phyloP scores from a whole-genome alignment of 2,329 filamentous ascomycete species.

The Aspergillus ustus region DNA sequence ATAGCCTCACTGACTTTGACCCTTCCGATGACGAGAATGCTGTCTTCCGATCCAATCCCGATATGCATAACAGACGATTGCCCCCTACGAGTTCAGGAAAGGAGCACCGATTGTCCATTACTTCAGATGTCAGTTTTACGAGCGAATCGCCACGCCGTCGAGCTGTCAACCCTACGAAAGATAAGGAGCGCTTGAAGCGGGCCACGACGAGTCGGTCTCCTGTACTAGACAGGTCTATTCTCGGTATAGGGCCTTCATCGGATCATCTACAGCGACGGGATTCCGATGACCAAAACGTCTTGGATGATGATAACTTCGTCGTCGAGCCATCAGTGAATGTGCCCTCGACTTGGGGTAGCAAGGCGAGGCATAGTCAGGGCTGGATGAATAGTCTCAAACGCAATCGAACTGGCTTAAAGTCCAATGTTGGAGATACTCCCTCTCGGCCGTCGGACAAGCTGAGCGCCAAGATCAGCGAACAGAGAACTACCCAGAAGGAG shows the following conservation, averaged over 20 bases:
- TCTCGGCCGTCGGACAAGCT: constrained; percentile 30
- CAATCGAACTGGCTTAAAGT: constrained; percentile 24
- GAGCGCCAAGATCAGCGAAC: constrained; percentile 32
- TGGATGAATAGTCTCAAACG: constrained; percentile 41
- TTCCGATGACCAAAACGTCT: constrained; percentile 25
- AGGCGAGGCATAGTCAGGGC: constrained; percentile 36
- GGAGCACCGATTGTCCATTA: constrained; percentile 27
- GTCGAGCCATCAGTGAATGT: constrained; percentile 41
- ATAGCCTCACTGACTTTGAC: constrained; percentile 40
- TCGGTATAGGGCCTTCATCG: constrained; percentile 35
- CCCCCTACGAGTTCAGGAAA: constrained; percentile 31
- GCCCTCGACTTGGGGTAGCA: constrained; percentile 43
- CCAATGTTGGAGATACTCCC: constrained; percentile 23
- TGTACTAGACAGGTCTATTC: constrained; percentile 43
- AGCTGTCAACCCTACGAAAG: constrained; percentile 40
- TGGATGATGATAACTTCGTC: constrained; percentile 31
- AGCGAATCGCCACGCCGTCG: constrained; percentile 41
- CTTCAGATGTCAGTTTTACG: constrained; percentile 39
- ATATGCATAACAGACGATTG: constrained; percentile 28
- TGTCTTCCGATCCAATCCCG: constrained; percentile 14
- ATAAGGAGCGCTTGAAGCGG: constrained; percentile 45
- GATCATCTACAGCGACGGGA: constrained; percentile 45
- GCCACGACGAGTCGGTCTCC: constrained; percentile 45
- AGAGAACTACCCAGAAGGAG: constrained; percentile 29
- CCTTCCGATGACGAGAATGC: constrained; percentile 35